phyloP scores from a whole-genome alignment of 2,329 filamentous ascomycete species.

The Phaeosphaeriaceae sp. region DNA sequence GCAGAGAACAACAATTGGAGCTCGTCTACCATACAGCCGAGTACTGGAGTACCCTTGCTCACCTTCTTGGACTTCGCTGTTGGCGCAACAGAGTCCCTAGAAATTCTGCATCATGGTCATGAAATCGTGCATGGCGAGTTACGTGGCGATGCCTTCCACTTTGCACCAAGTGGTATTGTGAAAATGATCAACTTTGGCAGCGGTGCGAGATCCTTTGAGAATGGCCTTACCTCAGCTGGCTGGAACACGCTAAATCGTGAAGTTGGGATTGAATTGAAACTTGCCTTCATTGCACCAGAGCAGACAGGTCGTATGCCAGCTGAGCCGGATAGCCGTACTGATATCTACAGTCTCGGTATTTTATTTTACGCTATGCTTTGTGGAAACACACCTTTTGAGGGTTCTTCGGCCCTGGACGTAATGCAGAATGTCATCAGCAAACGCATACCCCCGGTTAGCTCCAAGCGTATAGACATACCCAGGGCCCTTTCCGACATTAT shows the following conservation, averaged over 20 bases:
- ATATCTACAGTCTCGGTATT: constrained; percentile 91
- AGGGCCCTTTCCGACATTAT: constrained; percentile 83
- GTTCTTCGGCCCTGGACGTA: constrained; percentile 81
- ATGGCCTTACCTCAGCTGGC: constrained; percentile 81
- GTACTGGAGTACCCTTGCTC: constrained; percentile 70
- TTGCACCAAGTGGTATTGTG: constrained; percentile 75
- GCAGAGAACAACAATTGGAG: constrained; percentile 22
- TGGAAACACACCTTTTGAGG: constrained; percentile 80
- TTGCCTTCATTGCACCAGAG: constrained; percentile 91
- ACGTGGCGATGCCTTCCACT: constrained; percentile 89
- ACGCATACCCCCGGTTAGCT: constrained; percentile 77
- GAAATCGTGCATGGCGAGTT: constrained; percentile 91
- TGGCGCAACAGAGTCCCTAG: constrained; percentile 82
- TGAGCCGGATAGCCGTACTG: constrained; percentile 84
- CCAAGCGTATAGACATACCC: constrained; percentile 80
- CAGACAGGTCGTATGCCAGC: constrained; percentile 92
- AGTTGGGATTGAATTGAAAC: constrained; percentile 83
- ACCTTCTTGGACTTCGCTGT: constrained; percentile 90
- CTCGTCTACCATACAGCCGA: constrained; percentile 25
- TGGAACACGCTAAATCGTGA: constrained; percentile 87
- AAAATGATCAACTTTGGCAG: constrained; percentile 86
- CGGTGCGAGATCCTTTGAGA: constrained; percentile 85
- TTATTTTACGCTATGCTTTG: constrained; percentile 79
- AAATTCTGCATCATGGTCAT: constrained; percentile 88
- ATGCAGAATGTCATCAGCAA: constrained; percentile 87